Conservation (phyloP, 2,329 filamentous ascomycete genomes). For the Emmonsia crescens region DNA sequence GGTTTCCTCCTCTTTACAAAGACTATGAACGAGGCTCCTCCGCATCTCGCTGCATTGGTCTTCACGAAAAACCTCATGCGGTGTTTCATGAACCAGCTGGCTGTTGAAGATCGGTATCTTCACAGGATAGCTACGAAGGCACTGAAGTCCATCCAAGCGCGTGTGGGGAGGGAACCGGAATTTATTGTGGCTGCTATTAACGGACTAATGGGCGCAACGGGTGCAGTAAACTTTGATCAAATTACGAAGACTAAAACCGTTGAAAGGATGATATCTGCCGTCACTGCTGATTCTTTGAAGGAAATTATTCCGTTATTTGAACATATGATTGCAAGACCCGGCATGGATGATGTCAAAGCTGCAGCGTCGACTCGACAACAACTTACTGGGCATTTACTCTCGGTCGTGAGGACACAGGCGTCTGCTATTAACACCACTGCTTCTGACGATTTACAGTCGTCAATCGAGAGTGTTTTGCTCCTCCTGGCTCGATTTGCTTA, state of each 20-base stretch:
- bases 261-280: conserved; percentile 57
- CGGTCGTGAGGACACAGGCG: conserved; percentile 35
- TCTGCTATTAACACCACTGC: conserved; percentile 20
- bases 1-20: conserved; percentile 81
- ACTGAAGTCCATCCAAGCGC: conserved; percentile 57
- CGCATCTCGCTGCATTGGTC: conserved; percentile 44
- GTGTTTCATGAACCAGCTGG: conserved; percentile 72
- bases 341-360: conserved; percentile 34
- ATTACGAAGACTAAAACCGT: conserved; percentile 77
- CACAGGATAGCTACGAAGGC: conserved; percentile 69
- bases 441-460: conserved; percentile 28
- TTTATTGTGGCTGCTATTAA: conserved; percentile 52
- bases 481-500: conserved; percentile 41
- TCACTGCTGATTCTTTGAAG: conserved; percentile 40
- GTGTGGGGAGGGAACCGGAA: conserved; percentile 50
- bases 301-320: conserved; percentile 46
- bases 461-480: conserved; percentile 36
- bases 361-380: conserved; percentile 38
- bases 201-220: conserved; percentile 58
- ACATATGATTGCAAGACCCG: conserved; percentile 37
- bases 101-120: conserved; percentile 65
- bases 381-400: conserved; percentile 44
- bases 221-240: conserved; percentile 71
- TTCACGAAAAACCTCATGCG: conserved; percentile 78
- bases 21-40: conserved; percentile 48